phyloP scores from a whole-genome alignment of 1,284 basidiomycete genomes.

The Ustilago lituana region DNA sequence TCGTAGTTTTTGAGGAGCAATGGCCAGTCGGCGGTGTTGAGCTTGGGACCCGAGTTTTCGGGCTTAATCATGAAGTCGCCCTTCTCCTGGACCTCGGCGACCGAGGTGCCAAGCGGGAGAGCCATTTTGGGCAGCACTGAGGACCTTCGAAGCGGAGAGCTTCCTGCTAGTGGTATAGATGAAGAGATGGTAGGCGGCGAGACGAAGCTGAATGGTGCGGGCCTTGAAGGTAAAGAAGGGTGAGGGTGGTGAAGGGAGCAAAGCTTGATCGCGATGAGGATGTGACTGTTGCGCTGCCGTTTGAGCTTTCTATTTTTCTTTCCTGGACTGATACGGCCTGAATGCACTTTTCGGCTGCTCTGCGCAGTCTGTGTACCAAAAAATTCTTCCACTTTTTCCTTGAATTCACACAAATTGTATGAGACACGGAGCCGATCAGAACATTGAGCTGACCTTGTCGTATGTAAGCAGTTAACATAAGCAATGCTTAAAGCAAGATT shows the following conservation, averaged over 20 bases:
- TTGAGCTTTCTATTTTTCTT: constrained; percentile 11
- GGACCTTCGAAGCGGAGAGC: background rate
- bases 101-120: constrained; percentile 44
- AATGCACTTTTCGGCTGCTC: background rate
- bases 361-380: constrained; percentile 14
- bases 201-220: too few species aligned
- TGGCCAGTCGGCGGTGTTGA: constrained; percentile 96
- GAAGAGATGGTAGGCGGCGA: too few species aligned
- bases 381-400: constrained; percentile 10
- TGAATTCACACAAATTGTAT: constrained; percentile 12
- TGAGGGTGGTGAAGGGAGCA: background rate
- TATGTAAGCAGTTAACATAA: too few species aligned
- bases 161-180: background rate
- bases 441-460: too few species aligned
- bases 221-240: too few species aligned
- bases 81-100: constrained; percentile 53
- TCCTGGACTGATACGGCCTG: too few species aligned
- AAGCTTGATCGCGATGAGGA: constrained; percentile 15
- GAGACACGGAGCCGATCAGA: too few species aligned
- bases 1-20: constrained; percentile 94
- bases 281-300: background rate
- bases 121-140: constrained; percentile 29
- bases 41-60: constrained; percentile 66
- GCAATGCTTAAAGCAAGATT: too few species aligned
- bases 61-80: constrained; percentile 69